Base-by-base conservation (phyloP, 2,329 filamentous ascomycete genomes). In the Thielaviopsis musarum region DNA sequence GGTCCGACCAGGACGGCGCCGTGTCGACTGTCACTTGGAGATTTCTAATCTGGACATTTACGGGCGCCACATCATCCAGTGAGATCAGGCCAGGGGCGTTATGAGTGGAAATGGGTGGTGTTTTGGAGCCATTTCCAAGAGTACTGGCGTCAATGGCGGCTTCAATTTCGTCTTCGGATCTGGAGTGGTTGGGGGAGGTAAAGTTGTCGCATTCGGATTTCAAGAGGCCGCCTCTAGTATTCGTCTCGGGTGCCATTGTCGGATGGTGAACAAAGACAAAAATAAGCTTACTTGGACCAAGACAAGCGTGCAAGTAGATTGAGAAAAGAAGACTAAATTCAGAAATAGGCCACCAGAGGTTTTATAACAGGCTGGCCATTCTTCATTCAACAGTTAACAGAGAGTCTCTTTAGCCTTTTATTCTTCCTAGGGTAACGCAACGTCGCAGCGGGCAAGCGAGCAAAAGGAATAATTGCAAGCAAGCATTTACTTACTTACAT, bases 11-110 rank as follows among this genome's bases (percentile, higher is more conserved):
- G 41, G 76, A 77, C 3, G 81, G 79, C 1, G 80, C 77, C 1
- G 79, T 77, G 61, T 84, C 77, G 19, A 84, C 79, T 0, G 73
- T 75, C 7, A 84, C 77, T 1, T 73, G 71, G 3, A 83, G 71
- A 63, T 75, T 70, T 49, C 78, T 76, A 24, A 83, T 74, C 58
- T 74, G 73, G 21, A 83, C 74, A 49, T 76, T 69, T 6, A 82
- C 78, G 1, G 77, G 71, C 24, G 78, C 72, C n/a, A 83, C 80
- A 68, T 78, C 78, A 62, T 73, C 72, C 1, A 77, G 69, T 9
- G 73, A 75, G 22, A 76, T 15, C 10, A n/a, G 38, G 10, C 38
- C 38, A n/a, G 17, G 7, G 7, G 17, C 15, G 17, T 45, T 45
- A n/a, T 45, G 12, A 7, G 38, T 17, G 17, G 38, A n/a, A 6